phyloP scores from a whole-genome alignment of 306 rosid genomes.

The Lablab purpureus region DNA sequence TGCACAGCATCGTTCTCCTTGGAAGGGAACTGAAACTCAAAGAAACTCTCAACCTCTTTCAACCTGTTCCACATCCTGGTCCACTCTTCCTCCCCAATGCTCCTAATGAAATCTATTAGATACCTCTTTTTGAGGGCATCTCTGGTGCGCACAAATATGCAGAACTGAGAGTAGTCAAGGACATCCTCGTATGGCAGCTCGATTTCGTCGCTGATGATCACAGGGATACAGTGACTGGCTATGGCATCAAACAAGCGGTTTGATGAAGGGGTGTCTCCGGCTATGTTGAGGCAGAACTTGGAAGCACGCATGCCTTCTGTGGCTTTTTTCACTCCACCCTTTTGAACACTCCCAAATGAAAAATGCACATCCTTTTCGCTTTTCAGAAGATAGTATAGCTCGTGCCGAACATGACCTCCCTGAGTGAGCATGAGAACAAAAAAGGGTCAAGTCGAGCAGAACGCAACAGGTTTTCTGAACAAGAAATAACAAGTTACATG shows the following conservation, averaged over 20 bases:
- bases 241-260: constrained; percentile 88
- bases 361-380: constrained; percentile 80
- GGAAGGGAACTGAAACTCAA: constrained; percentile 79
- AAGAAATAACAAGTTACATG: not conserved
- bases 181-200: constrained; percentile 86
- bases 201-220: constrained; percentile 79
- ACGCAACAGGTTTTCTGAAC: not conserved
- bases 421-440: constrained; percentile 47
- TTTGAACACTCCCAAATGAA: constrained; percentile 72
- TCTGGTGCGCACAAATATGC: constrained; percentile 71
- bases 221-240: constrained; percentile 80
- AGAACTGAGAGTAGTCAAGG: constrained; percentile 80
- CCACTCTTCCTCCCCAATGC: constrained; percentile 74
- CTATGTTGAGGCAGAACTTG: constrained; percentile 90
- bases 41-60: constrained; percentile 68
- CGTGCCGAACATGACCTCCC: constrained; percentile 82
- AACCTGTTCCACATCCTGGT: constrained; percentile 75
- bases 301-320: constrained; percentile 75
- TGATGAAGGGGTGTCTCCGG: constrained; percentile 89
- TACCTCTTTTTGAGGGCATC: constrained; percentile 68
- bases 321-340: constrained; percentile 65
- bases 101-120: constrained; percentile 61
- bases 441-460: not conserved
- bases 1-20: constrained; percentile 77
- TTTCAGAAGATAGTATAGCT: constrained; percentile 72